These are phyloP conservation scores for Bretziella fagacearum DNA, from an alignment of 2,329 filamentous ascomycete genomes.

Conservation along the genomic window DNA sequence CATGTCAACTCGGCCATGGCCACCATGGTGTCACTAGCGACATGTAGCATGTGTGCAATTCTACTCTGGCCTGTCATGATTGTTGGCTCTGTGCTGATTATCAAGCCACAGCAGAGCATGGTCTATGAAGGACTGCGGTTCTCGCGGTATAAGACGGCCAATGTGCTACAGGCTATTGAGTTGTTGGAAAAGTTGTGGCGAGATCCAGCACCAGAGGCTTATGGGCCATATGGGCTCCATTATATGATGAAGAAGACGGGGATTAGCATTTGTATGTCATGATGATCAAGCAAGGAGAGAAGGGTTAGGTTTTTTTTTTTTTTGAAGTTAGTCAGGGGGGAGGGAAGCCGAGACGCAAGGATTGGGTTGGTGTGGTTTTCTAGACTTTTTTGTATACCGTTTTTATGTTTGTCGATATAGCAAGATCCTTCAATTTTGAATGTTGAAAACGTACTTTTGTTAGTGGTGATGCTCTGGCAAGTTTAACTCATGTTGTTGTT, in stretches of 20 bases:
- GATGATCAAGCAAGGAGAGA: conserved; percentile 2
- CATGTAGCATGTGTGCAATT: conserved; percentile 13
- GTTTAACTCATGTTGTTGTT: too few relatives aligned
- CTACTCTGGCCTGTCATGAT: conserved; percentile 14
- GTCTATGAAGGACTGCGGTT: conserved; percentile 14
- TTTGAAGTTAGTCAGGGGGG: neutral
- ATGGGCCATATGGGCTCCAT: conserved; percentile 13
- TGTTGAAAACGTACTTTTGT: too few relatives aligned
- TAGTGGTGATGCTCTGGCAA: too few relatives aligned
- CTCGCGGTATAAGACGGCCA: conserved; percentile 14
- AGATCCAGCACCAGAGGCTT: conserved; percentile 13
- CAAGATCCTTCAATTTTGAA: too few relatives aligned
- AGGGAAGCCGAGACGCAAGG: too few relatives aligned
- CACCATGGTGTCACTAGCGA: conserved; percentile 14
- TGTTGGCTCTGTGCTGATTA: conserved; percentile 13
- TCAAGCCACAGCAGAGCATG: conserved; percentile 14
- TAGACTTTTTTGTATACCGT: too few relatives aligned
- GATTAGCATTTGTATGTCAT: conserved; percentile 14
- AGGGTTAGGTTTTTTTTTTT: neutral
- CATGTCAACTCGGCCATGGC: conserved; percentile 13
- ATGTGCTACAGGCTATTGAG: conserved; percentile 14
- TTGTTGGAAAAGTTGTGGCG: conserved; percentile 13
- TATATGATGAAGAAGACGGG: conserved; percentile 15
- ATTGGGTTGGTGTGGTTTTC: too few relatives aligned
- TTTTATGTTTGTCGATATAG: too few relatives aligned